Evolutionary conservation across 768 basidiomycete genomes (phyloP), one percentile per base, ranked within the genome.

Genomic region (Mycena indigotica): DNA sequence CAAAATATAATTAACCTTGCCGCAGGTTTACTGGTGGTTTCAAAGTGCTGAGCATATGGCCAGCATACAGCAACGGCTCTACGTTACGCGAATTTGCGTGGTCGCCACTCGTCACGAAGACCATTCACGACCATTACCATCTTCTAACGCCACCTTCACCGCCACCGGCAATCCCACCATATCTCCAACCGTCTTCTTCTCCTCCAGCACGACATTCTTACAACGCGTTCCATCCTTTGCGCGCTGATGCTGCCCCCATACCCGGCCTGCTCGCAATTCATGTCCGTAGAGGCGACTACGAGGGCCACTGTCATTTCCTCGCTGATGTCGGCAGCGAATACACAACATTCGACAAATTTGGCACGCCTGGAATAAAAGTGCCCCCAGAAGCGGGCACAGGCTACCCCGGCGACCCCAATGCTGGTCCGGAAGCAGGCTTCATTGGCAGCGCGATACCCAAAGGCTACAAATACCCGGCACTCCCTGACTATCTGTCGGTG

Each of bases 221-320:
- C 52, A 19, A 26, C 3, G 40, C 52, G 1, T 62, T 62, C 60
- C 24, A 1, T 4, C 48, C 60, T 3, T 30, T 32, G 16, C 56
- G 6, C n/a, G 3, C 56, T 1, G 41, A 53, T 32, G 40, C 19
- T 12, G 41, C 41, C 24, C 63, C 66, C 5, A 68, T 80, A 26
- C 53, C 69, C 6, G 77, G 80, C 21, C 67, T 81, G 0, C 70
- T 84, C 17, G 79, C 71, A 16, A 64, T 83, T 12, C 82, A 84
- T 61, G 69, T 84, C 40, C 79, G 82, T 5, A 72, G 81, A 26
- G 82, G 82, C 4, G 82, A 82, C 67, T 83, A 73, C 57, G 28
- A 67, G 23, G 53, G 58, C 0, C 81, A 83, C 67, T 84, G 82
- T 66, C 50, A 55, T 10, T 58, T 64, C 50, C 72, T 84, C 32